Evolutionary conservation across 1,139 yeast species (phyloP).

Genomic region (Kodamaea sp.): DNA sequence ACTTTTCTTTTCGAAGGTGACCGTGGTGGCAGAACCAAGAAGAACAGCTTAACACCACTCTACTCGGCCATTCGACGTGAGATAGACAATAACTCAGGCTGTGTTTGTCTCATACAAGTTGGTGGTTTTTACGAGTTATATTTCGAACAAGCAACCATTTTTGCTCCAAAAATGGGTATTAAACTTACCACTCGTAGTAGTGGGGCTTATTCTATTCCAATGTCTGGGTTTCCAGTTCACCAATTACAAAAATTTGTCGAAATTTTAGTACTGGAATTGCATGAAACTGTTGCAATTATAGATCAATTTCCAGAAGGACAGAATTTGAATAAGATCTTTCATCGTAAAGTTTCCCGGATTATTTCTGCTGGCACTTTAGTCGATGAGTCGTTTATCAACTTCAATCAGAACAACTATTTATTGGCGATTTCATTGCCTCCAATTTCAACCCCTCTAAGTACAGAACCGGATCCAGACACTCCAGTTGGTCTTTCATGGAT

Average conservation of each 20-base stretch:
- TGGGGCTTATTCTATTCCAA: conserved; percentile 53
- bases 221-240: conserved; percentile 86
- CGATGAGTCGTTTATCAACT: conserved; percentile 80
- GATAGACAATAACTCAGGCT: conserved; percentile 51
- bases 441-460: conserved; percentile 9
- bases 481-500: conserved; percentile 81
- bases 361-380: conserved; percentile 92
- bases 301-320: conserved; percentile 53
- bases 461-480: conserved; percentile 45
- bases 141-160: conserved; percentile 78
- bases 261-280: conserved; percentile 64
- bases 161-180: conserved; percentile 69
- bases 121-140: conserved; percentile 86
- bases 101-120: conserved; percentile 84
- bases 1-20: conserved; percentile 24
- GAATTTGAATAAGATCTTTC: conserved; percentile 35
- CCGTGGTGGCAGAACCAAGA: conserved; percentile 36
- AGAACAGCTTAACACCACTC: conserved; percentile 33
- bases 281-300: conserved; percentile 71
- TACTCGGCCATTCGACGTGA: conserved; percentile 33
- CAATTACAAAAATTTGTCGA: conserved; percentile 73
- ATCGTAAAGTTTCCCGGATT: conserved; percentile 71
- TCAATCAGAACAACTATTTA: conserved; percentile 66
- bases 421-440: conserved; percentile 59
- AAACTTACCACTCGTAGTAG: conserved; percentile 40